A percentile compares a stretch with the other conserved stretches of the same genome.
phyloP scores from a whole-genome alignment of 208 protist species.

The Herpetomonas tarakana region DNA sequence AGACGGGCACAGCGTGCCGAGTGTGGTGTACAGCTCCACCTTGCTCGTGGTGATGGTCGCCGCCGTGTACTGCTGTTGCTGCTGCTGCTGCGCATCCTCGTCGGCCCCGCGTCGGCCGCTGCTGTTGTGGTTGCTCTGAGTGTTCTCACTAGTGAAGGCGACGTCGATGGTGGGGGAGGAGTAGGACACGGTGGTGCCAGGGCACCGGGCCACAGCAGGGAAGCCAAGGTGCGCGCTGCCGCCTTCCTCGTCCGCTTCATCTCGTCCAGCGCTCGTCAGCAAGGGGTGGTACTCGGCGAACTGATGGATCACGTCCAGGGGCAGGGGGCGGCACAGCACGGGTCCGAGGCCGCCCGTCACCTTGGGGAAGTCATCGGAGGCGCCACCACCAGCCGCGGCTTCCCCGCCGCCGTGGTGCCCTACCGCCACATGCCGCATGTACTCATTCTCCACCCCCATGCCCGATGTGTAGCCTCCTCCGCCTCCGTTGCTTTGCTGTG shows the following conservation, averaged over 20 bases:
- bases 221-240: neutral
- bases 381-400: too few species aligned
- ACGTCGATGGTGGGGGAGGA: neutral
- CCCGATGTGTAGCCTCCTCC: neutral
- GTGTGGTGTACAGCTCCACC: slow-evolving; percentile 24
- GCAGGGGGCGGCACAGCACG: slow-evolving; percentile 31
- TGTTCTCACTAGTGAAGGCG: neutral
- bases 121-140: neutral
- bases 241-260: neutral
- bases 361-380: slow-evolving; percentile 9
- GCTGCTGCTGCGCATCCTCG: neutral
- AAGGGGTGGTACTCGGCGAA: slow-evolving; percentile 66
- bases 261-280: slow-evolving; percentile 10
- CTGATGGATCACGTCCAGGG: slow-evolving; percentile 65
- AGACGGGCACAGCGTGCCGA: slow-evolving; percentile 26
- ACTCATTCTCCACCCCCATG: slow-evolving; percentile 15
- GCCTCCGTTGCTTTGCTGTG: neutral
- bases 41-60: neutral
- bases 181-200: neutral
- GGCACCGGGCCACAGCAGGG: neutral
- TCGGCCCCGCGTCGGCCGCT: too few species aligned
- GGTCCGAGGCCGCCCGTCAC: neutral
- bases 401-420: neutral
- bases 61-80: neutral
- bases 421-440: slow-evolving; percentile 21